Percentiles rank a stretch among this genome's conserved stretches.
phyloP scores from a whole-genome alignment of 2,329 filamentous ascomycete species.

The Rutstroemia sydowiana region DNA sequence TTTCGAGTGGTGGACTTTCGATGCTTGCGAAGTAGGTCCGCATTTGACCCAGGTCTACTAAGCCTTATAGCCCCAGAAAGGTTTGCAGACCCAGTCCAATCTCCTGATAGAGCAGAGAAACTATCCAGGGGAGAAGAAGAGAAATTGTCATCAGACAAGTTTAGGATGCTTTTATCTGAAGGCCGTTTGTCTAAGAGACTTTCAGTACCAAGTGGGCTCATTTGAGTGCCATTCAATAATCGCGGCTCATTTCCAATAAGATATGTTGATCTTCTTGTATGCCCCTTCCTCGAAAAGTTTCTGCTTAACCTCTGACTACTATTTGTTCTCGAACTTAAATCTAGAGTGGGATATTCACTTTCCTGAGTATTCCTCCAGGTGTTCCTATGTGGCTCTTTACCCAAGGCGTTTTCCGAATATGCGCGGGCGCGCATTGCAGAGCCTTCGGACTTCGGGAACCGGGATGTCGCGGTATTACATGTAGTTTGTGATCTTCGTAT shows the following conservation, averaged over 20 bases:
- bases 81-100: constrained; percentile 5
- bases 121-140: constrained; percentile 20
- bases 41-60: not conserved
- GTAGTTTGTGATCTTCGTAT: constrained; percentile 7
- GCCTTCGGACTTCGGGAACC: constrained; percentile 10
- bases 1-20: constrained; percentile 16
- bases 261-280: constrained; percentile 18
- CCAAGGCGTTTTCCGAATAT: constrained; percentile 23
- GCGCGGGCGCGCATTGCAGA: constrained; percentile 15
- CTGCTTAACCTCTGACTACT: constrained; percentile 16
- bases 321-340: constrained; percentile 16
- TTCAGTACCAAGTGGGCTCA: constrained; percentile 1
- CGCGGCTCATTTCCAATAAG: constrained; percentile 9
- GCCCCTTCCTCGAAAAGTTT: constrained; percentile 26
- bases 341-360: constrained; percentile 15
- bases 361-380: constrained; percentile 24
- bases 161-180: constrained; percentile 14
- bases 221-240: constrained; percentile 12
- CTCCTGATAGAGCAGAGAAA: constrained; percentile 18
- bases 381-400: constrained; percentile 14
- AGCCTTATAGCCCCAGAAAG: constrained; percentile 2
- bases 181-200: not conserved
- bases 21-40: not conserved
- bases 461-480: constrained; percentile 11
- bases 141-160: constrained; percentile 22